Percentiles rank a stretch among this genome's conserved stretches.
Conservation (phyloP, 2,329 filamentous ascomycete genomes). For the Ascochyta koolunga region DNA sequence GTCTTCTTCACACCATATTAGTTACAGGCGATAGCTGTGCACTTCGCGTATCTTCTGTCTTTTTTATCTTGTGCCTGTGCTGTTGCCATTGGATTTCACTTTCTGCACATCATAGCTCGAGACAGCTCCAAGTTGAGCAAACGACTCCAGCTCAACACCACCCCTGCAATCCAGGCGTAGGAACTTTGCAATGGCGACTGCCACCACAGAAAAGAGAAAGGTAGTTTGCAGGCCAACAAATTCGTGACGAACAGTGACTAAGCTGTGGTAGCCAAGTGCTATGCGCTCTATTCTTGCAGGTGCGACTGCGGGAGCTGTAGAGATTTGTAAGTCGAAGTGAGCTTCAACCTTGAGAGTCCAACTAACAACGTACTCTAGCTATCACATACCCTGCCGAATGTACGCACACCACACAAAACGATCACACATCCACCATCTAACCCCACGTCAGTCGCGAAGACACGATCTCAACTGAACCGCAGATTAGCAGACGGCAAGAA, state of each 20-base stretch:
- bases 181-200: conserved; percentile 31
- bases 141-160: conserved; percentile 1
- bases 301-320: conserved; percentile 89
- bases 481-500: conserved; percentile 81
- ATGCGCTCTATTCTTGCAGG: conserved; percentile 91
- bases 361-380: conserved; percentile 55
- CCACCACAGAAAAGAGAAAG: conserved; percentile 46
- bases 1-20: not conserved
- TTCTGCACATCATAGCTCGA: conserved; percentile 17
- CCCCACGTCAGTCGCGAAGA: conserved; percentile 77
- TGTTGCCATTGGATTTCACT: not conserved
- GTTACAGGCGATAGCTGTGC: not conserved
- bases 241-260: not conserved
- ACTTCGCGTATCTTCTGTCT: not conserved
- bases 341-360: not conserved
- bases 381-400: conserved; percentile 96
- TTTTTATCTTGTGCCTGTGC: not conserved
- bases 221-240: conserved; percentile 11
- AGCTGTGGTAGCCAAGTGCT: conserved; percentile 67
- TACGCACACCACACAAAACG: conserved; percentile 52
- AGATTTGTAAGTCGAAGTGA: conserved; percentile 70
- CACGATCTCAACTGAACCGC: conserved; percentile 89
- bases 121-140: conserved; percentile 6
- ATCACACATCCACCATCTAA: conserved; percentile 18
- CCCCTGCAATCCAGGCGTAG: not conserved